These are phyloP conservation scores for Triadica sebifera DNA, from an alignment of 345 rosid genomes.

Conservation along the genomic window DNA sequence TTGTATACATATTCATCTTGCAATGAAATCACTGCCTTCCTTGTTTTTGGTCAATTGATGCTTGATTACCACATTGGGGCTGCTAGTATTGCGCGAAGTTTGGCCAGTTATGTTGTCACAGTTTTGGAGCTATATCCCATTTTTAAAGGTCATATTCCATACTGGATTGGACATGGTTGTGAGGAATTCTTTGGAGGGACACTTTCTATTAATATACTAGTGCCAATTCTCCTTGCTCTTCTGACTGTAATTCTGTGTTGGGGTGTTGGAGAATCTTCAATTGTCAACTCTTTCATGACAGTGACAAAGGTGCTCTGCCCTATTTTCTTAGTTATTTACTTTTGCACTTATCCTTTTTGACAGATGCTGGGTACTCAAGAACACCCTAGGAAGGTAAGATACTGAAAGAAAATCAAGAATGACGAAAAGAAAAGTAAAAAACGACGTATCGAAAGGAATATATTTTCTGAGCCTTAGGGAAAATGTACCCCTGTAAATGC, in stretches of 20 bases:
- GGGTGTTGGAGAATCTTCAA: slow-evolving; percentile 83
- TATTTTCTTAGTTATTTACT: too few species aligned
- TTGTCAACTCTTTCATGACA: slow-evolving; percentile 75
- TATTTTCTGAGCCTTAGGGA: background rate
- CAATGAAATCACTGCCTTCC: slow-evolving; percentile 87
- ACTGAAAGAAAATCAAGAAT: background rate
- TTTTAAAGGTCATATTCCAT: background rate
- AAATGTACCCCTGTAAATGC: background rate
- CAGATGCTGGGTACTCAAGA: slow-evolving; percentile 90
- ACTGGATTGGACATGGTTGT: background rate
- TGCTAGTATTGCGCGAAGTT: slow-evolving; percentile 90
- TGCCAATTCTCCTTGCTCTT: slow-evolving; percentile 29
- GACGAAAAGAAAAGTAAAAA: background rate
- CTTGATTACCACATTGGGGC: slow-evolving; percentile 95
- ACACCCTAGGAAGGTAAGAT: slow-evolving; percentile 49
- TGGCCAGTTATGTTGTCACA: slow-evolving; percentile 72
- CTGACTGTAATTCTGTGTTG: slow-evolving; percentile 67
- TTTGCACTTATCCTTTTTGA: slow-evolving; percentile 43
- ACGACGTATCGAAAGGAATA: background rate
- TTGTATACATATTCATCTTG: slow-evolving; percentile 75
- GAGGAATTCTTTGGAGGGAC: slow-evolving; percentile 3
- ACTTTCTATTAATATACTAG: slow-evolving; percentile 60
- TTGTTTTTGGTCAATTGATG: slow-evolving; percentile 87
- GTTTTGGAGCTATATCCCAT: slow-evolving; percentile 24
- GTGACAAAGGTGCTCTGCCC: slow-evolving; percentile 3